phyloP scores from a whole-genome alignment of 1,284 basidiomycete species.

The Sporisorium sorghi region DNA sequence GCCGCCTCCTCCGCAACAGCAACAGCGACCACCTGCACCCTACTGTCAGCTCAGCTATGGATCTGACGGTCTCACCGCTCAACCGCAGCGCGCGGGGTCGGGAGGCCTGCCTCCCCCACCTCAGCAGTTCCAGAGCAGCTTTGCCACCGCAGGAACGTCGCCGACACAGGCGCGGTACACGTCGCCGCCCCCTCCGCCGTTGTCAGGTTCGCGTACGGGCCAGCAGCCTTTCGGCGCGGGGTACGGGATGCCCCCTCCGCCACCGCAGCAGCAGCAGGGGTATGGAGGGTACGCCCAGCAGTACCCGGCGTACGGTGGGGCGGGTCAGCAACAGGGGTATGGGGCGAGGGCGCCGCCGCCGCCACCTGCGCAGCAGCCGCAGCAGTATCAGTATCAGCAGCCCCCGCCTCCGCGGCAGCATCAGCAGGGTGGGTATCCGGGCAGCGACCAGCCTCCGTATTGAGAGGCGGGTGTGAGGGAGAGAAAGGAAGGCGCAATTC shows the following conservation, averaged over 20 bases:
- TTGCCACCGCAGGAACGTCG: constrained; percentile 15
- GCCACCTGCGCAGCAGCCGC: constrained; percentile 17
- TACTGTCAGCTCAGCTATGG: constrained; percentile 23
- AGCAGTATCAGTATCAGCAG: constrained; percentile 10
- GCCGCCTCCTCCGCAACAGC: background rate
- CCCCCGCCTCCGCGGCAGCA: constrained; percentile 8
- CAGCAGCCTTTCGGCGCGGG: constrained; percentile 11
- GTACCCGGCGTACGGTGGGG: constrained; percentile 10
- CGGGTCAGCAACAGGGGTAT: constrained; percentile 26
- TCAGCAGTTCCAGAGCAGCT: constrained; percentile 31
- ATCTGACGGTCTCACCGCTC: background rate
- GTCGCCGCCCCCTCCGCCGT: constrained; percentile 26
- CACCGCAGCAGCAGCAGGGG: constrained; percentile 21
- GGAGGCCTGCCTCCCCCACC: constrained; percentile 30
- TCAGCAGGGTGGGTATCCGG: constrained; percentile 13
- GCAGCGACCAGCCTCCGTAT: constrained; percentile 28
- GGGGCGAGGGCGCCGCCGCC: constrained; percentile 8
- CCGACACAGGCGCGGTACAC: constrained; percentile 23
- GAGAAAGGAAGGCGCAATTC: background rate
- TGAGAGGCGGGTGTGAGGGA: background rate
- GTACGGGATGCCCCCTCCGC: constrained; percentile 19
- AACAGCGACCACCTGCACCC: constrained; percentile 11
- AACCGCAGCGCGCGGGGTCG: constrained; percentile 4
- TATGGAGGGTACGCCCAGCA: constrained; percentile 17
- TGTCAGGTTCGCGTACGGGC: background rate